These are phyloP conservation scores for Cadophora gregata DNA, from an alignment of 2,329 filamentous ascomycete species.

Conservation along the genomic window DNA sequence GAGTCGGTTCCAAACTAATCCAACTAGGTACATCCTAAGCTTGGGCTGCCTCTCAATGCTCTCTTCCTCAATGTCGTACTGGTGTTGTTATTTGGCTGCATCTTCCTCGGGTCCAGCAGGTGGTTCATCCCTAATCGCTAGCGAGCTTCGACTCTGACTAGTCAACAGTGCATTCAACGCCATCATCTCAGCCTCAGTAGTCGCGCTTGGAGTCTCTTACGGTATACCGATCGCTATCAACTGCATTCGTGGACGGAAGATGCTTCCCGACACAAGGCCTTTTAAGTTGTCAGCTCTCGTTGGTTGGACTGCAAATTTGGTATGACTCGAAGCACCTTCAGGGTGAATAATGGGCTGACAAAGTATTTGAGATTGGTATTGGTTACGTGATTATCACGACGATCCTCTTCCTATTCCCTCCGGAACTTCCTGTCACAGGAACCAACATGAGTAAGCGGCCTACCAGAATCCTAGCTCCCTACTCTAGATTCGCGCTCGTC, in stretches of 20 bases:
- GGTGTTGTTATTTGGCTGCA: constrained; percentile 70
- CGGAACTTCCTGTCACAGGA: constrained; percentile 59
- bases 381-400: constrained; percentile 64
- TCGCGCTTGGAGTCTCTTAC: constrained; percentile 74
- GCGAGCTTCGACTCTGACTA: constrained; percentile 1
- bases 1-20: not conserved
- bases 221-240: constrained; percentile 76
- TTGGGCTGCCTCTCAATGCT: constrained; percentile 71
- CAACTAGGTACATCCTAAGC: constrained; percentile 57
- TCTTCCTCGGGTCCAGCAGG: constrained; percentile 69
- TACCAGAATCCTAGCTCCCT: not conserved
- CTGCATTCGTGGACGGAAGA: constrained; percentile 67
- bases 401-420: constrained; percentile 68
- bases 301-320: constrained; percentile 65
- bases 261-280: constrained; percentile 62
- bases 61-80: constrained; percentile 64
- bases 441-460: constrained; percentile 63
- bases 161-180: constrained; percentile 67
- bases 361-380: constrained; percentile 51
- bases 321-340: constrained; percentile 43
- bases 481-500: too few relatives aligned
- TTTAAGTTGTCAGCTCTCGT: constrained; percentile 61
- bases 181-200: constrained; percentile 72
- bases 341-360: constrained; percentile 21
- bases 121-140: not conserved